These are phyloP conservation scores for Hanseniaspora thailandica DNA, from an alignment of 805 yeast species.

Conservation along the genomic window DNA sequence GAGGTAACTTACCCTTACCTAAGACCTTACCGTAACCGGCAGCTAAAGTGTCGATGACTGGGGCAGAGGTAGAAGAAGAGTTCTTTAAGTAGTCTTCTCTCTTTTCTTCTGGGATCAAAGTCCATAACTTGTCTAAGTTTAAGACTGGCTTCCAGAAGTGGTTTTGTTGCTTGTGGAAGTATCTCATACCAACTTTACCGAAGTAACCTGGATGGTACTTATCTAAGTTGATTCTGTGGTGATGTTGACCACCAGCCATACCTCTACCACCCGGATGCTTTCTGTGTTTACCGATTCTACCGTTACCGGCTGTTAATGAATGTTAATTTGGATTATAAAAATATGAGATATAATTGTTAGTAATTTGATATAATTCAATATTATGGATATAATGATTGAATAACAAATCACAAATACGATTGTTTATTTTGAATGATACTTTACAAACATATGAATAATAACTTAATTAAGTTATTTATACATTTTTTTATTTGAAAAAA, in stretches of 20 bases:
- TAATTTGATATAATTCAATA: neutral
- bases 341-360: slow-evolving; percentile 6
- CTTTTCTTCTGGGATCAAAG: slow-evolving; percentile 84
- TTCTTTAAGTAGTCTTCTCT: slow-evolving; percentile 85
- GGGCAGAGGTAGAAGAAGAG: slow-evolving; percentile 81
- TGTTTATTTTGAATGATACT: neutral
- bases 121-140: slow-evolving; percentile 98
- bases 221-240: slow-evolving; percentile 99
- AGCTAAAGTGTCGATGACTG: slow-evolving; percentile 98
- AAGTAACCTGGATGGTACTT: slow-evolving; percentile 99
- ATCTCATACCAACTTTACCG: slow-evolving; percentile 99
- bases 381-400: neutral
- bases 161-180: slow-evolving; percentile 89
- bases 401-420: neutral
- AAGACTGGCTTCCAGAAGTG: slow-evolving; percentile 97
- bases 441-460: neutral
- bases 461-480: neutral
- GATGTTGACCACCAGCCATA: slow-evolving; percentile 99
- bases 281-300: slow-evolving; percentile 99
- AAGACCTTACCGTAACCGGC: slow-evolving; percentile 99
- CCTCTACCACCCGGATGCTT: slow-evolving; percentile 99
- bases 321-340: slow-evolving; percentile 15
- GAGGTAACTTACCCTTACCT: slow-evolving; percentile 97
- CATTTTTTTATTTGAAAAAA: neutral
- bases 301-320: slow-evolving; percentile 80